These are phyloP conservation scores for Vigna radiata DNA, from an alignment of 306 rosid genomes.

Conservation along the genomic window DNA sequence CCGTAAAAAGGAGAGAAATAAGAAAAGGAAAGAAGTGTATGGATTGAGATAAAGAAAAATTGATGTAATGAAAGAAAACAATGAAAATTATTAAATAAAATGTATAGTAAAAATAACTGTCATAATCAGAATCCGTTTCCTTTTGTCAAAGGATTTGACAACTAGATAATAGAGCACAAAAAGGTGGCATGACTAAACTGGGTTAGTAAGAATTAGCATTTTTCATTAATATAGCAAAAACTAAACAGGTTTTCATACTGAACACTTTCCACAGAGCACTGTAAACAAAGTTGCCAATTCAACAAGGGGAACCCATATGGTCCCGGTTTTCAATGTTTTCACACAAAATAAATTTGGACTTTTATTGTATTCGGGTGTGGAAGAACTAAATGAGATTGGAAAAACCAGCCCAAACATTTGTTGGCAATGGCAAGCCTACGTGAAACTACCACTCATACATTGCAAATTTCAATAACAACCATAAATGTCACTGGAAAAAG, in stretches of 20 bases:
- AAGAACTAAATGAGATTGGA: background rate
- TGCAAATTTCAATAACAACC: background rate
- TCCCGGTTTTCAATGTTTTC: background rate
- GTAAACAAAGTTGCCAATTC: background rate
- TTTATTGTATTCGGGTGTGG: constrained; percentile 1
- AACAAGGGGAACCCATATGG: background rate
- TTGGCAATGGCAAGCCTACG: background rate
- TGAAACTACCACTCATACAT: background rate
- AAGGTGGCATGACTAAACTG: background rate
- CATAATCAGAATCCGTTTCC: background rate
- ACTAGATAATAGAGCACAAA: background rate
- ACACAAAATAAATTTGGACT: background rate
- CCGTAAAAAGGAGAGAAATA: too few relatives aligned
- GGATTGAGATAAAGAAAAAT: too few relatives aligned
- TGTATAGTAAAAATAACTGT: background rate
- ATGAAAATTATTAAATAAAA: background rate
- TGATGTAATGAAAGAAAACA: background rate
- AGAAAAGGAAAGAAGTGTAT: too few relatives aligned
- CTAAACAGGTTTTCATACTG: background rate
- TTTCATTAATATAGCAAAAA: background rate
- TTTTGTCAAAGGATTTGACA: background rate
- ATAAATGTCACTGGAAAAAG: background rate
- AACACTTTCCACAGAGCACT: background rate
- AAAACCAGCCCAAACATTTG: background rate
- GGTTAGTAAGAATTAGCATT: background rate